Evolutionary conservation across 2,329 filamentous ascomycete genomes (phyloP), one percentile per base, ranked within the genome.

Genomic region (Colletotrichum truncatum): DNA sequence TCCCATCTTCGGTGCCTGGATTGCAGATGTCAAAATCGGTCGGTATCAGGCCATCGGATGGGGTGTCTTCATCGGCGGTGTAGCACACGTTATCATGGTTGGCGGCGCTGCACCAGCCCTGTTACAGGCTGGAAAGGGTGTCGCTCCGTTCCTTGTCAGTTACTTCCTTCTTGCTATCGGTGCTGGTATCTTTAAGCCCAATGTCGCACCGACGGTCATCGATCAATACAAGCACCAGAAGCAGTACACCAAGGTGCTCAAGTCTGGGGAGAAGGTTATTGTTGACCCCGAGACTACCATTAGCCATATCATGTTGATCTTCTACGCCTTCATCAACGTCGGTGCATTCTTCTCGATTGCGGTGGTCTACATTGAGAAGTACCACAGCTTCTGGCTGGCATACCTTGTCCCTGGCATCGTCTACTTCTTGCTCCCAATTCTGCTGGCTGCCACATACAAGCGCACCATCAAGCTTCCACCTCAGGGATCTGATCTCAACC

Each of bases 321-420:
- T 92, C 75, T 93, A 93, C 77, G 81, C 91, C 60, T 85, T 89
- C 76, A 91, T 93, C 79, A 93, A 93, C 72, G 76, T 91, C 23
- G 91, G 92, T 41, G 88, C 89, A 6, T 81, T 91, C 45, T 89
- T 86, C 10, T 88, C 89, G 75, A 82, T 91, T 62, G 81, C 80
- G 72, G 92, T 91, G 88, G 88, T 88, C 3, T 93, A 92, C 72
- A 87, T 88, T 1, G 91, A 93, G 77, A 88, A 91, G 70, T 91
- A 92, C 64, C 84, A 93, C 39, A 92, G 92, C 8, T 93, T 92
- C 78, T 94, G 87, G 86, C 84, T 85, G 71, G 81, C 80, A 67
- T 79, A 79, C 77, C 67, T 82, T 70, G 73, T 81, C 51, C 76
- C 78, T 61, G 69, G 81, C 3, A 75, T 87, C 64, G 77, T 93